Percentiles rank a stretch among this genome's conserved stretches.
Conservation (phyloP, 306 rosid species). For the Trifolium subterraneum region DNA sequence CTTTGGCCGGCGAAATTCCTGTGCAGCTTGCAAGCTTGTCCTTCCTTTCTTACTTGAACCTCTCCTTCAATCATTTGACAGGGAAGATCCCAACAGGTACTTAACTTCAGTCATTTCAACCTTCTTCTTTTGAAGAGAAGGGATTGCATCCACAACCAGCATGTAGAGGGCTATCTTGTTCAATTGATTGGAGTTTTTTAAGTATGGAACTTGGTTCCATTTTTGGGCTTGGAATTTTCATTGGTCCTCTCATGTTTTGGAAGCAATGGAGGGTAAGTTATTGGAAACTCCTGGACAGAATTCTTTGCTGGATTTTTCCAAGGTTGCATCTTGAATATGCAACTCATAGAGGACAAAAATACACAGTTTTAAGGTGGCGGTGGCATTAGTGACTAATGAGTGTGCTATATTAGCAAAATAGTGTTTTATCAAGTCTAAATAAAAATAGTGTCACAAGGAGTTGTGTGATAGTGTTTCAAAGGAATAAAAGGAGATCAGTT, state of each 20-base stretch:
- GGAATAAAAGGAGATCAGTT: no score
- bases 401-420: not conserved
- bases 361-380: not conserved
- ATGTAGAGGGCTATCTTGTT: not conserved
- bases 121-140: not conserved
- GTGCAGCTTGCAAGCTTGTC: not conserved
- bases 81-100: not conserved
- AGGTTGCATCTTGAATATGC: not conserved
- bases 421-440: not conserved
- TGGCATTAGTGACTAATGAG: not conserved
- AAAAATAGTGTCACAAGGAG: no score
- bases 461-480: no score
- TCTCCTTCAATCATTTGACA: no score
- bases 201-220: not conserved
- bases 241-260: not conserved
- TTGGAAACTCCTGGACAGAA: not conserved
- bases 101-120: not conserved
- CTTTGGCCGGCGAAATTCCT: not conserved
- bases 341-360: not conserved
- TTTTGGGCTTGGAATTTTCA: not conserved
- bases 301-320: not conserved
- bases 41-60: not conserved
- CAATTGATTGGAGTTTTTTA: not conserved
- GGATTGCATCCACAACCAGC: not conserved
- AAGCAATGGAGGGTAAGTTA: not conserved